Evolutionary conservation across 805 yeast genomes (phyloP), one percentile per base, ranked within the genome.

Genomic region (Saturnispora besseyi): DNA sequence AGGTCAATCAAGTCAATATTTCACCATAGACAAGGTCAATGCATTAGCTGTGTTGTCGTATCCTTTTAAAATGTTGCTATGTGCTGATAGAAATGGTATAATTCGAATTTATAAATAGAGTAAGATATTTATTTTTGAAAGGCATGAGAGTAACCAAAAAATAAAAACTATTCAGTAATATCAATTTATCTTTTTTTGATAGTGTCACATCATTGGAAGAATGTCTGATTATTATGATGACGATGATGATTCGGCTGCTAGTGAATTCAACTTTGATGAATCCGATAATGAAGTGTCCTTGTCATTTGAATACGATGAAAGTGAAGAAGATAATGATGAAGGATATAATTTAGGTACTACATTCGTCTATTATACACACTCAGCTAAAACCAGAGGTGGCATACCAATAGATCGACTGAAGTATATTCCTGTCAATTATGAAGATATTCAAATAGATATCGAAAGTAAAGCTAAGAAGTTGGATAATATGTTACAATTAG

Each of bases 81-180:
- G 84, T 2, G 87, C 69, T 2, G 95, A 86, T 56, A 67, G 87
- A 50, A 73, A 78, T 40, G 95, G 95, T 0, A 69, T 67, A 2
- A 69, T 87, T 31, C 79, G 79, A 59, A 75, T 85, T 2, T 84
- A 77, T 61, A 74, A 71, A 57, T 76, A 58, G 49, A 11, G 21
- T 11, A 36, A 22, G 12, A 18, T 18, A 3, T n/a, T n/a, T 21
- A 21, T 15, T 22, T 13, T 24, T 6, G 31, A 33, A 44, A 26
- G 9, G 29, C 29, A 26, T 26, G 9, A 8, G 9, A 26, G 3
- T 6, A 26, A 6, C 9, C 29, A 26, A 26, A 26, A 5, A 26
- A 26, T 6, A 26, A 26, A 6, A 26, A 6, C 1, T 26, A 6
- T 26, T 2, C 29, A 26, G 18, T 18, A 18, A 18, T 18, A 4